Evolutionary conservation across 306 rosid species (phyloP).

Genomic region (Sesbania bispinosa): DNA sequence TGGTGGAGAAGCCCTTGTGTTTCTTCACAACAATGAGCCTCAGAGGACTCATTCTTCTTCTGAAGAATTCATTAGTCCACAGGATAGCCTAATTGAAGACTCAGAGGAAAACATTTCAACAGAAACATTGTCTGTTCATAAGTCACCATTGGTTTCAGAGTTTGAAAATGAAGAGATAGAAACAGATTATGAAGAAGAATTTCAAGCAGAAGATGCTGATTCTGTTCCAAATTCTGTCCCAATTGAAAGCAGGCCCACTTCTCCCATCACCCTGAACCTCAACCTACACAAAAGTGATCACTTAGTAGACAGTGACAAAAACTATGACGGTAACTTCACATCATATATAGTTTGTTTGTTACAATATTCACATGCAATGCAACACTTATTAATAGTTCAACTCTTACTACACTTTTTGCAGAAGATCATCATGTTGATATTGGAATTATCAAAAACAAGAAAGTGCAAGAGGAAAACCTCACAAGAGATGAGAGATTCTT

Average conservation of each 20-base stretch:
- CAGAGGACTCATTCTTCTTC: constrained; percentile 30
- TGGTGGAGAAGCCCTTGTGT: constrained; percentile 55
- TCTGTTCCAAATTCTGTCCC: constrained; percentile 42
- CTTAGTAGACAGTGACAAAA: constrained; percentile 39
- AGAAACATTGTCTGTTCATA: constrained; percentile 39
- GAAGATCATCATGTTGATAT: constrained; percentile 32
- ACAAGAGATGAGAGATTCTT: constrained; percentile 53
- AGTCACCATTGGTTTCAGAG: constrained; percentile 41
- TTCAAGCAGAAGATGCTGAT: constrained; percentile 45
- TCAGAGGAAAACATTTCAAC: constrained; percentile 28
- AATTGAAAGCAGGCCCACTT: constrained; percentile 45
- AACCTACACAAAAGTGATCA: constrained; percentile 41
- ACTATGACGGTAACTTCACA: constrained; percentile 45
- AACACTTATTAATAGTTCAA: not conserved
- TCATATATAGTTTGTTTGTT: constrained; percentile 32
- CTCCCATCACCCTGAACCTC: constrained; percentile 43
- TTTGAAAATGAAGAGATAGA: constrained; percentile 27
- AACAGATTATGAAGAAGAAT: constrained; percentile 24
- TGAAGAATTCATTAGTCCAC: constrained; percentile 48
- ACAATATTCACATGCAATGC: constrained; percentile 43
- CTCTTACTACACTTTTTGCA: constrained; percentile 19
- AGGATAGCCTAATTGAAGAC: constrained; percentile 45
- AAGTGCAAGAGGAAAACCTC: constrained; percentile 31
- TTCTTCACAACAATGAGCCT: constrained; percentile 31
- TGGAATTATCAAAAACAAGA: constrained; percentile 33